phyloP scores from a whole-genome alignment of 768 basidiomycete species.

The Tricholoma sp. region DNA sequence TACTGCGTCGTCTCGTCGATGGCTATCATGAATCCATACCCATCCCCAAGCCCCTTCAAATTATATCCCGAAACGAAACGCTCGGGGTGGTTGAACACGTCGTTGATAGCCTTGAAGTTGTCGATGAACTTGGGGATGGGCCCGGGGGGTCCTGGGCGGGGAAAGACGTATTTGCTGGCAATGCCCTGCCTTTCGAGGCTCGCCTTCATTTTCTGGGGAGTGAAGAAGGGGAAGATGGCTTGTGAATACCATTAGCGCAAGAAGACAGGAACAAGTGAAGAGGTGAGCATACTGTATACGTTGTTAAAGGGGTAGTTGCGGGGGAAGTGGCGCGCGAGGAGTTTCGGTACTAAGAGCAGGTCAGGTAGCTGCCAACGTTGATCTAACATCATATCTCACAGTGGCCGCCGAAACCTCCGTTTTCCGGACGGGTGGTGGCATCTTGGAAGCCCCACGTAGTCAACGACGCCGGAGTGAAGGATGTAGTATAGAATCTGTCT shows the following conservation, averaged over 20 bases:
- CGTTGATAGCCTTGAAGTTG: conserved; percentile 28
- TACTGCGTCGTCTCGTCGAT: conserved; percentile 35
- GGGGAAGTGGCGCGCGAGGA: not conserved
- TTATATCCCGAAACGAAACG: conserved; percentile 31
- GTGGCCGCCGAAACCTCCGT: conserved; percentile 19
- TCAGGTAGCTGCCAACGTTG: not conserved
- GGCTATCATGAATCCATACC: conserved; percentile 39
- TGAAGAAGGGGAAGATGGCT: conserved; percentile 38
- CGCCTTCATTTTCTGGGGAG: conserved; percentile 33
- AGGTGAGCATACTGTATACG: too few species aligned
- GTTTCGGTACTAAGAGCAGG: not conserved
- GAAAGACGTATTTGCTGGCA: conserved; percentile 36
- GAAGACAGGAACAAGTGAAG: too few species aligned
- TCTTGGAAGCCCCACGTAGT: conserved; percentile 52
- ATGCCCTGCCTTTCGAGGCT: conserved; percentile 35
- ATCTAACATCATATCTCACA: not conserved
- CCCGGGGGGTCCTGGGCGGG: conserved; percentile 27
- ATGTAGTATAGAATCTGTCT: conserved; percentile 46
- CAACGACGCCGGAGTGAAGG: conserved; percentile 45
- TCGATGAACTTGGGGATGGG: conserved; percentile 27
- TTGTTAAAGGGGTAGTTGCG: conserved; percentile 5
- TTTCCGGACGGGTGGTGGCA: conserved; percentile 32
- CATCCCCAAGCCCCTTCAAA: conserved; percentile 19
- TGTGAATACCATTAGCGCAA: conserved; percentile 12
- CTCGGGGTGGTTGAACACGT: conserved; percentile 30